These are phyloP conservation scores for Rhodotorula taiwanensis DNA, from an alignment of 768 basidiomycete species.

Conservation along the genomic window DNA sequence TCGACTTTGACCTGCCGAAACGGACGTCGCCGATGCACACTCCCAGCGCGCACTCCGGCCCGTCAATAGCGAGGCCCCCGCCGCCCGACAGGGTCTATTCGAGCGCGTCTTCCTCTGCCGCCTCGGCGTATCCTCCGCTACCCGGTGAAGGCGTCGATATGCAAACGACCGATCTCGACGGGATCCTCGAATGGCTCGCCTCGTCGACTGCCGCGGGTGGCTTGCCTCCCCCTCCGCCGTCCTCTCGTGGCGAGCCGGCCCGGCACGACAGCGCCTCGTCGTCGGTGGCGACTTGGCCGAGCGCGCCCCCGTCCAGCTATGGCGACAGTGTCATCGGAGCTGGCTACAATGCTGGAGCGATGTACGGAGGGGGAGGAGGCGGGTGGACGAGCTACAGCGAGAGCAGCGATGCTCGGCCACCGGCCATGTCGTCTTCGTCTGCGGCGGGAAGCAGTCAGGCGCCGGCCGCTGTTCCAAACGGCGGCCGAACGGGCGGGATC, in stretches of 20 bases:
- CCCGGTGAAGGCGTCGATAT: neutral
- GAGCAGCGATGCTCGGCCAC: neutral
- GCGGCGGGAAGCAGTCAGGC: too few relatives aligned
- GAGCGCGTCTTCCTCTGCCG: neutral
- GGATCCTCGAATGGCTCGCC: conserved; percentile 32
- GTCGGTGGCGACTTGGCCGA: neutral
- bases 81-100: neutral
- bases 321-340: neutral
- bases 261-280: neutral
- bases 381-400: neutral
- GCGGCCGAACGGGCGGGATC: neutral
- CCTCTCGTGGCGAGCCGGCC: too few relatives aligned
- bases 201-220: conserved; percentile 3
- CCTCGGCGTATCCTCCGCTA: neutral
- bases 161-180: conserved; percentile 13
- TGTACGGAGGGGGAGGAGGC: too few relatives aligned
- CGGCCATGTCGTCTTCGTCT: neutral
- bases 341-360: too few relatives aligned
- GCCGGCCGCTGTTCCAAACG: too few relatives aligned
- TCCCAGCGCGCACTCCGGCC: neutral
- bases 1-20: conserved; percentile 7
- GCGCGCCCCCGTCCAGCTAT: neutral
- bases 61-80: neutral
- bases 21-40: neutral
- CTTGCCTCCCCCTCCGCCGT: neutral